Percentiles rank a stretch among this genome's conserved stretches.
Conservation (phyloP, 2,329 filamentous ascomycete species). For the Magnaporthales sp. region DNA sequence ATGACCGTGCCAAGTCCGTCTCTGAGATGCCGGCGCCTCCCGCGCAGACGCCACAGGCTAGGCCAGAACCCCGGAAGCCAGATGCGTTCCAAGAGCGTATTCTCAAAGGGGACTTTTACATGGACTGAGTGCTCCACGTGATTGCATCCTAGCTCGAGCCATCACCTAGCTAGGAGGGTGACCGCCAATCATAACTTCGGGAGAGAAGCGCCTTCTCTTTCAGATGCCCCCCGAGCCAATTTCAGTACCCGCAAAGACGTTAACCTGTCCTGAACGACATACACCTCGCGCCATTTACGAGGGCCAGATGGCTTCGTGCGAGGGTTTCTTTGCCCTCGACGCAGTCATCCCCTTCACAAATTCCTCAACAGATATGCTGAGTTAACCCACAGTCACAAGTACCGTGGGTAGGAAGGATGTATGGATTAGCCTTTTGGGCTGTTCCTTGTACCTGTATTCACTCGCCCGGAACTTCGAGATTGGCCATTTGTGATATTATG, state of each 20-base stretch:
- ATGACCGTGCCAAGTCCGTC: slow-evolving; percentile 64
- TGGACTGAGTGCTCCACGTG: slow-evolving; percentile 56
- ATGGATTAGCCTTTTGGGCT: not conserved
- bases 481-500: not conserved
- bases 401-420: not conserved
- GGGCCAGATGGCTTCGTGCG: not conserved
- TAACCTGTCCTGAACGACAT: not conserved
- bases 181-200: not conserved
- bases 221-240: not conserved
- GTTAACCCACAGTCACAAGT: not conserved
- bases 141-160: not conserved
- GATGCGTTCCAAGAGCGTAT: slow-evolving; percentile 97
- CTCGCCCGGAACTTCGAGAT: not conserved
- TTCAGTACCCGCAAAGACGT: not conserved
- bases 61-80: slow-evolving; percentile 57
- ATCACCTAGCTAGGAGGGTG: not conserved
- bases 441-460: not conserved
- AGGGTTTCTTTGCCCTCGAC: not conserved
- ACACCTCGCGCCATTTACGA: not conserved
- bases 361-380: not conserved
- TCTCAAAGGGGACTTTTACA: slow-evolving; percentile 94
- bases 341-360: not conserved
- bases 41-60: slow-evolving; percentile 38
- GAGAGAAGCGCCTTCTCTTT: not conserved
- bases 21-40: slow-evolving; percentile 53